Conservation (phyloP, 306 rosid species). For the Cicer chorassanicum region DNA sequence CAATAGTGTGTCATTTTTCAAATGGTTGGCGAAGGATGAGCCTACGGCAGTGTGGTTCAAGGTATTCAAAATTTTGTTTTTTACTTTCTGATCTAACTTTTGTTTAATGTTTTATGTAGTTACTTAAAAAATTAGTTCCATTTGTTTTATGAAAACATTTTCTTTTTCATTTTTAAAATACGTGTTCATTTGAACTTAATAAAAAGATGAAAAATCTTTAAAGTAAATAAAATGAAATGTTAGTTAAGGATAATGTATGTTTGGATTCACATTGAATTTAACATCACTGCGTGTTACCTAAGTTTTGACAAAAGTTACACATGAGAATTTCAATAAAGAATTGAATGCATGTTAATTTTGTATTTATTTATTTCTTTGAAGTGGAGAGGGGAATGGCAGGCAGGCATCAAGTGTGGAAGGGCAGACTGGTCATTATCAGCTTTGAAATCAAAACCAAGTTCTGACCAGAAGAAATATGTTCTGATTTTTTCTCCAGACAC, state of each 20-base stretch:
- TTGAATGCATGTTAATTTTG: slow-evolving; percentile 38
- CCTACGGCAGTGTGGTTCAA: slow-evolving; percentile 85
- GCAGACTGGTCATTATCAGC: slow-evolving; percentile 87
- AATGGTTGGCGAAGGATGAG: slow-evolving; percentile 75
- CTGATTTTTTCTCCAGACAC: slow-evolving; percentile 76
- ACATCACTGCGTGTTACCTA: too few species aligned
- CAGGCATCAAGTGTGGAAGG: slow-evolving; percentile 80
- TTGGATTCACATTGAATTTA: too few species aligned
- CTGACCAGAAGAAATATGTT: slow-evolving; percentile 69
- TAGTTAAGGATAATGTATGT: too few species aligned
- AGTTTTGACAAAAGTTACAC: too few species aligned
- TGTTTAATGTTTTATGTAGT: background rate
- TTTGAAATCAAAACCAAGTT: slow-evolving; percentile 81
- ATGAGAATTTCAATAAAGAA: background rate
- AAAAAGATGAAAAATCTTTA: too few species aligned
- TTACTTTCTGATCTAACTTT: background rate
- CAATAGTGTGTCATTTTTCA: slow-evolving; percentile 57
- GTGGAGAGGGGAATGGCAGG: slow-evolving; percentile 84
- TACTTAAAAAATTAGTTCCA: too few species aligned
- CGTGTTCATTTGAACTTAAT: too few species aligned
- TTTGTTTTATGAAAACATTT: too few species aligned
- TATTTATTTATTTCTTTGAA: slow-evolving; percentile 24
- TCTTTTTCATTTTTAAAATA: too few species aligned
- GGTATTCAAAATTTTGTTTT: slow-evolving; percentile 54
- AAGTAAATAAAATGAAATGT: too few species aligned